phyloP scores from a whole-genome alignment of 331 rosid species.

The Malus hybrid region DNA sequence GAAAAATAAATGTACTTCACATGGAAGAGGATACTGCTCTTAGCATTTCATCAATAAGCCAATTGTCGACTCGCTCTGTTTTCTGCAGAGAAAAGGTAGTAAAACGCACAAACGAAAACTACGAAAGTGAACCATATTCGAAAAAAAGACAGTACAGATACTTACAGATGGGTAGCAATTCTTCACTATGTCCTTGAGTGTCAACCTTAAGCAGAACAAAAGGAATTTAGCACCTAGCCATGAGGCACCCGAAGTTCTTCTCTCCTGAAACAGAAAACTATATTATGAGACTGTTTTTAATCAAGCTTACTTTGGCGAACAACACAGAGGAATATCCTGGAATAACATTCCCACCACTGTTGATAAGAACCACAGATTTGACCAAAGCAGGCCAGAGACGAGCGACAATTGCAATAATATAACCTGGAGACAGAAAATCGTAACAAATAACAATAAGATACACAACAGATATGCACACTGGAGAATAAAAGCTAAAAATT shows the following conservation, averaged over 20 bases:
- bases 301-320: slow-evolving; percentile 39
- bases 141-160: slow-evolving; percentile 4
- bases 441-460: not conserved
- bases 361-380: slow-evolving; percentile 63
- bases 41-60: slow-evolving; percentile 73
- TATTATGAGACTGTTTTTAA: not conserved
- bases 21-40: slow-evolving; percentile 70
- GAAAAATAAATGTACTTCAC: not conserved
- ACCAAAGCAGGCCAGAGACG: slow-evolving; percentile 59
- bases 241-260: slow-evolving; percentile 51
- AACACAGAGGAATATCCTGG: slow-evolving; percentile 43
- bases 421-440: slow-evolving; percentile 38
- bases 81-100: slow-evolving; percentile 43
- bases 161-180: slow-evolving; percentile 79
- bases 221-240: slow-evolving; percentile 82
- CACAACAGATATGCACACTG: not conserved
- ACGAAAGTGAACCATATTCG: not conserved
- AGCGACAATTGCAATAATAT: slow-evolving; percentile 52
- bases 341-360: slow-evolving; percentile 66
- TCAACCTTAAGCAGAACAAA: slow-evolving; percentile 54
- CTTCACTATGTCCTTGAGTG: slow-evolving; percentile 46
- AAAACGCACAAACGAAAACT: not conserved
- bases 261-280: slow-evolving; percentile 44
- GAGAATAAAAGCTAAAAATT: too few species aligned
- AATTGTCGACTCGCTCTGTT: slow-evolving; percentile 54